Percentiles rank a stretch among this genome's conserved stretches.
phyloP scores from a whole-genome alignment of 1,139 yeast species.

The Hemisphaericaspora lyxosophila region DNA sequence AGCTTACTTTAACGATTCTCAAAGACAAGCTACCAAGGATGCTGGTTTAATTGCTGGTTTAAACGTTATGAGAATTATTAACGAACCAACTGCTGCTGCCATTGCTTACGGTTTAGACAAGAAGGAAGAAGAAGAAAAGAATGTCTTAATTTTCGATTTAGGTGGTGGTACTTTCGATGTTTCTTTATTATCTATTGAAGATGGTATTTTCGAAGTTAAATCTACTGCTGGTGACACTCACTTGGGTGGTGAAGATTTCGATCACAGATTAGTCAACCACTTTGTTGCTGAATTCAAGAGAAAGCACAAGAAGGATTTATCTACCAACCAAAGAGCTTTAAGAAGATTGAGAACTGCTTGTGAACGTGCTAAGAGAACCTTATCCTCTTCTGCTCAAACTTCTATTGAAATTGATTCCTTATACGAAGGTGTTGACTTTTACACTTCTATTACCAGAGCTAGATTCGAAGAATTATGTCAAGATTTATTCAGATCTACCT shows the following conservation, averaged over 20 bases:
- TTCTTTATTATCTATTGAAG: slow-evolving; percentile 84
- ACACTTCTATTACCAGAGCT: slow-evolving; percentile 96
- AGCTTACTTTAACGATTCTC: slow-evolving; percentile 51
- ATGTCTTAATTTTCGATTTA: slow-evolving; percentile 51
- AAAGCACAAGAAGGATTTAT: slow-evolving; percentile 92
- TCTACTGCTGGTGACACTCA: slow-evolving; percentile 99
- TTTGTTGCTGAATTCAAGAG: slow-evolving; percentile 94
- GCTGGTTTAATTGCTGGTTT: slow-evolving; percentile 53
- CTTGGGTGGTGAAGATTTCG: slow-evolving; percentile 88
- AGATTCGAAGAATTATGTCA: slow-evolving; percentile 97
- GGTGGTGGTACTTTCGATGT: slow-evolving; percentile 57
- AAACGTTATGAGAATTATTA: slow-evolving; percentile 49
- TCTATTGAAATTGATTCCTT: slow-evolving; percentile 95
- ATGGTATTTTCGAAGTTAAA: slow-evolving; percentile 96
- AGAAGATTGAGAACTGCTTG: slow-evolving; percentile 98
- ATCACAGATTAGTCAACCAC: slow-evolving; percentile 61
- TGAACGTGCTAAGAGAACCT: slow-evolving; percentile 99
- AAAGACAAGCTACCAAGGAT: slow-evolving; percentile 52
- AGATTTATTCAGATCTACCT: slow-evolving; percentile 94
- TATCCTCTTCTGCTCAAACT: slow-evolving; percentile 94
- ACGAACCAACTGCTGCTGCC: slow-evolving; percentile 55
- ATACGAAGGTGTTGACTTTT: slow-evolving; percentile 95
- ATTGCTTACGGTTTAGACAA: slow-evolving; percentile 50
- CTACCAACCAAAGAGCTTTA: slow-evolving; percentile 90
- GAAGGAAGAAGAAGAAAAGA: slow-evolving; percentile 73